Percentiles rank a stretch among this genome's conserved stretches.
These are phyloP conservation scores for Talaromyces trachyspermus DNA, from an alignment of 495 filamentous ascomycete genomes.

Conservation along the genomic window DNA sequence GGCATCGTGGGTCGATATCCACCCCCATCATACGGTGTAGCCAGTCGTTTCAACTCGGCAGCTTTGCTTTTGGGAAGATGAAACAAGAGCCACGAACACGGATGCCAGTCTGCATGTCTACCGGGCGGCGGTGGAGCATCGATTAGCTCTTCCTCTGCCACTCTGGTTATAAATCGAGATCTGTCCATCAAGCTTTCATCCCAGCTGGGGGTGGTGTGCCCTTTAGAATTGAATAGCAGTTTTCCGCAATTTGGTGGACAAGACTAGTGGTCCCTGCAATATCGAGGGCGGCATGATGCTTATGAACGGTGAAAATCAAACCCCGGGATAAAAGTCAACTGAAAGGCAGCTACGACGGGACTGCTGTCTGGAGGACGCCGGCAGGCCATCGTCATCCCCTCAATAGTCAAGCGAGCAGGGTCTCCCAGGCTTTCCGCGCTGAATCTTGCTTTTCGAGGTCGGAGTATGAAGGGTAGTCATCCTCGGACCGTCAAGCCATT, in stretches of 20 bases:
- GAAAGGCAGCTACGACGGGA: slow-evolving; percentile 30
- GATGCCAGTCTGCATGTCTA: slow-evolving; percentile 23
- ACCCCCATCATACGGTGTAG: slow-evolving; percentile 21
- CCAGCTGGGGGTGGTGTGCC: slow-evolving; percentile 26
- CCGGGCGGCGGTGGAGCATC: slow-evolving; percentile 24
- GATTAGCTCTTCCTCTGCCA: slow-evolving; percentile 11
- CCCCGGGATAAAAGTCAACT: slow-evolving; percentile 38
- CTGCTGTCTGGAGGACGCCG: slow-evolving; percentile 22
- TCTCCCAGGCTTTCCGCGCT: slow-evolving; percentile 24
- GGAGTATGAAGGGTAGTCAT: background rate
- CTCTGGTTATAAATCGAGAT: slow-evolving; percentile 20
- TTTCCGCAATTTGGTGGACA: slow-evolving; percentile 34
- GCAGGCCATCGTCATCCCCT: slow-evolving; percentile 31
- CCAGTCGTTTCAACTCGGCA: slow-evolving; percentile 29
- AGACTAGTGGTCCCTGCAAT: slow-evolving; percentile 34
- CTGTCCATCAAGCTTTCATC: slow-evolving; percentile 24
- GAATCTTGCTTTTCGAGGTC: slow-evolving; percentile 17
- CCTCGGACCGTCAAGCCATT: slow-evolving; percentile 28
- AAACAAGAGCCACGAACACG: slow-evolving; percentile 24
- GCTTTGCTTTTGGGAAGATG: slow-evolving; percentile 37
- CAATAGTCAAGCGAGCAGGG: slow-evolving; percentile 30
- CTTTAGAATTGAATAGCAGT: slow-evolving; percentile 28
- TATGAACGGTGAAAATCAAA: slow-evolving; percentile 34
- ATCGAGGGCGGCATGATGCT: slow-evolving; percentile 38
- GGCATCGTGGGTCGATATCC: slow-evolving; percentile 39